Evolutionary conservation across 805 yeast species (phyloP), one percentile per base, ranked within the genome.

Genomic region (Yamadazyma kitorensis): DNA sequence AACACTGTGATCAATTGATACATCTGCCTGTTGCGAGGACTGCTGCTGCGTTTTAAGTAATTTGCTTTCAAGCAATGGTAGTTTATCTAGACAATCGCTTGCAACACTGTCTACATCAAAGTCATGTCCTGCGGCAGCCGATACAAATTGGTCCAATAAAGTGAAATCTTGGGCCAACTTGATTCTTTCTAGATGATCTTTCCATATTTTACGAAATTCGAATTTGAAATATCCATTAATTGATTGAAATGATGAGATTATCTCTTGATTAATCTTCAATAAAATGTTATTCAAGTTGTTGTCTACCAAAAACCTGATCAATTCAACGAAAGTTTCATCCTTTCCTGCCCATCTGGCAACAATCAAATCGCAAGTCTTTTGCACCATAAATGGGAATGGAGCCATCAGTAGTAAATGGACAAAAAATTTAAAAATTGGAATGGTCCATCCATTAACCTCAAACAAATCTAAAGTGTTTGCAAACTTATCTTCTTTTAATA

Each of bases 351-450:
- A 47, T 33, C 46, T 46, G 4, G 23, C 17, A 4, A 34, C 18
- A 7, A 65, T 45, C 6, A 56, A 37, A 3, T 50, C 43, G 15
- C 52, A 33, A 0, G 59, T 44, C n/a, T 49, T 47, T 19, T 51
- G 49, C 30, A 54, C 54, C 34, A 67, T 44, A 33, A 47, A 49
- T 1, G 36, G 43, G 31, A 45, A 54, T 4, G 70, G 70, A 1
- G 71, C 63, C 39, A 54, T 55, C 32, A 58, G 64, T 38, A 61
- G 52, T 27, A 65, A 50, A 2, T 46, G 36, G 6, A 64, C 39
- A 28, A 55, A 65, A 33, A 54, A 61, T 21, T 59, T 52, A 47
- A 62, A 58, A 5, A 54, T 43, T 1, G 54, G 56, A 5, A 50
- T 23, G 15, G 52, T 41, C 73, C 73, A 68, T 4, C 36, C 27